Evolutionary conservation across 129 eudicot species (phyloP).

Genomic region (Flaveria ramosissima): DNA sequence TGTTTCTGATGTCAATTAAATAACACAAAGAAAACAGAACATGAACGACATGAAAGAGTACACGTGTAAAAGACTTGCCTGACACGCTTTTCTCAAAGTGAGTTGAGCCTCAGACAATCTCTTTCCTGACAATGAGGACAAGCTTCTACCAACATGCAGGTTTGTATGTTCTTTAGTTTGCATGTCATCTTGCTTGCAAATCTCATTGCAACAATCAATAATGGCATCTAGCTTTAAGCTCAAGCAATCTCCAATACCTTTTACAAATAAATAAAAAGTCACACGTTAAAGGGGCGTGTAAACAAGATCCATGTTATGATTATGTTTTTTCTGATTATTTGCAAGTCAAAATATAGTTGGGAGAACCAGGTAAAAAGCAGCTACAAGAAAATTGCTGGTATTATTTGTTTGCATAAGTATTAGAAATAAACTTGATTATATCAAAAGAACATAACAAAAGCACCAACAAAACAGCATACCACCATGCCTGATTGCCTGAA

Average conservation of each 20-base stretch:
- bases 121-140: slow-evolving; percentile 29
- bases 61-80: slow-evolving; percentile 35
- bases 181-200: slow-evolving; percentile 23
- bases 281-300: neutral
- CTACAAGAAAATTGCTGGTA: neutral
- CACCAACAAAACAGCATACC: slow-evolving; percentile 17
- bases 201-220: slow-evolving; percentile 48
- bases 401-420: neutral
- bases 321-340: neutral
- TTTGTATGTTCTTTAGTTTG: slow-evolving; percentile 31
- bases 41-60: neutral
- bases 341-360: neutral
- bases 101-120: slow-evolving; percentile 50
- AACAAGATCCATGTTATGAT: neutral
- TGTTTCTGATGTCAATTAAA: neutral
- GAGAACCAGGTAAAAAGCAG: too few relatives aligned
- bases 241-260: slow-evolving; percentile 48
- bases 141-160: slow-evolving; percentile 25
- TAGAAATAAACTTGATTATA: neutral
- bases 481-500: slow-evolving; percentile 48
- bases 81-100: slow-evolving; percentile 41
- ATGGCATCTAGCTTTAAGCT: slow-evolving; percentile 42
- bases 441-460: neutral
- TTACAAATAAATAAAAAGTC: slow-evolving; percentile 7
- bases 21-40: neutral